These are phyloP conservation scores for Sugiyamaella pinicola DNA, from an alignment of 1,139 yeast genomes.

Conservation along the genomic window DNA sequence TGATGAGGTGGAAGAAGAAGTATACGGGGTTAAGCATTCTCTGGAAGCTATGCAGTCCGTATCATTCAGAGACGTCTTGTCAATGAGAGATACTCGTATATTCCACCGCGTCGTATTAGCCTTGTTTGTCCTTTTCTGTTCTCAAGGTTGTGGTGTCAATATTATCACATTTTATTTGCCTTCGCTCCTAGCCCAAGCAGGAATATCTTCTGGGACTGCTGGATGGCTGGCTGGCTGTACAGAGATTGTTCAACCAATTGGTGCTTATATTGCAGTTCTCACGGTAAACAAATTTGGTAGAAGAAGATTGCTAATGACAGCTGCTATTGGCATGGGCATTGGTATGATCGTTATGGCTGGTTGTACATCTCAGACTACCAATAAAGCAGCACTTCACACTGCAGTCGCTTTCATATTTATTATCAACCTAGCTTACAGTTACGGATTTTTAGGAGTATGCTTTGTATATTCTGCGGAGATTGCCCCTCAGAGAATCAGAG, in stretches of 20 bases:
- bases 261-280: conserved; percentile 28
- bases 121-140: conserved; percentile 56
- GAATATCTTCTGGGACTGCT: conserved; percentile 45
- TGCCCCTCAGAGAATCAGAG: conserved; percentile 62
- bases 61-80: conserved; percentile 31
- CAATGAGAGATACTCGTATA: conserved; percentile 48
- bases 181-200: conserved; percentile 48
- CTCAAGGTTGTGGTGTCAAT: conserved; percentile 72
- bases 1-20: conserved; percentile 38
- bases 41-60: conserved; percentile 26
- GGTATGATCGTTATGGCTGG: conserved; percentile 33
- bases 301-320: conserved; percentile 25
- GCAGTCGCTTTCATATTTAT: conserved; percentile 32
- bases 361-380: conserved; percentile 28
- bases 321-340: conserved; percentile 30
- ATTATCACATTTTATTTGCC: conserved; percentile 48
- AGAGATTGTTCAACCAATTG: conserved; percentile 43
- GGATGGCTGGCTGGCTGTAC: conserved; percentile 47
- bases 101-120: conserved; percentile 53
- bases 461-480: conserved; percentile 58
- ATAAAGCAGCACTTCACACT: conserved; percentile 29
- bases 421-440: conserved; percentile 30
- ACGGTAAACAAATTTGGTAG: conserved; percentile 31
- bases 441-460: conserved; percentile 32
- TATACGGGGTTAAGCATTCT: conserved; percentile 33